Base-by-base conservation (phyloP, 2,329 filamentous ascomycete genomes). In the Aspergillus hiratsukae region DNA sequence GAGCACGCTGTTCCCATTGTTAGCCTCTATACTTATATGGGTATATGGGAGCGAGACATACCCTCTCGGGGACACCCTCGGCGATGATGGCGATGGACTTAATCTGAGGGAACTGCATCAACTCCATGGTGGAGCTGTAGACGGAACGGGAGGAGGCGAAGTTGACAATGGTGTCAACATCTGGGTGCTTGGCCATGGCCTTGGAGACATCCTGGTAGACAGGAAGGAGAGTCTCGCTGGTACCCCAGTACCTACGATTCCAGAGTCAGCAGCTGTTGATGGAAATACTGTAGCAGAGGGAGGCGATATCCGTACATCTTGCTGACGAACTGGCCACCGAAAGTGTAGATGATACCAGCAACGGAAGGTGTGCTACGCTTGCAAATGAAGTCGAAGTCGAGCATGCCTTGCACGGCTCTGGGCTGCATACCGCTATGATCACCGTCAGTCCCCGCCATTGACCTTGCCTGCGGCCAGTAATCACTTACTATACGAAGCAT, bases 301-400 rank as follows among this genome's bases (percentile, higher is more conserved):
- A 14, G 11, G 43, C 17, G 4, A 3, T 35, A 40, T 28, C 70
- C 77, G 68, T 71, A 84, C 94, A 99, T 97, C 88, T 99, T 99
- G 87, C 91, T 97, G 76, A 99, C 94, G 87, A 99, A 99, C 81
- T 99, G 94, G 67, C 94, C 94, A 76, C 94, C 94, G 74, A 99
- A 99, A 69, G 94, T 97, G 84, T 99, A 99, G 84, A 99, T 97
- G 80, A 99, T 97, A 75, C 92, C 94, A 66, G 94, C 94, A 58
- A 99, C 94, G 57, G 94, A 99, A 64, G 94, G 94, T 59, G 90
- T 95, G 75, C 87, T 85, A 72, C 94, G 90, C 87, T 97, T 97
- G 91, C 94, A 99, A 81, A 99, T 99, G 85, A 97, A 99, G 84
- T 99, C 94, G 78, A 99, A 99, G 80, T 99, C 94, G 76, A 99